Evolutionary conservation across 2,329 filamentous ascomycete species (phyloP), one percentile per base, ranked within the genome.

Genomic region (Stemphylium beticola): DNA sequence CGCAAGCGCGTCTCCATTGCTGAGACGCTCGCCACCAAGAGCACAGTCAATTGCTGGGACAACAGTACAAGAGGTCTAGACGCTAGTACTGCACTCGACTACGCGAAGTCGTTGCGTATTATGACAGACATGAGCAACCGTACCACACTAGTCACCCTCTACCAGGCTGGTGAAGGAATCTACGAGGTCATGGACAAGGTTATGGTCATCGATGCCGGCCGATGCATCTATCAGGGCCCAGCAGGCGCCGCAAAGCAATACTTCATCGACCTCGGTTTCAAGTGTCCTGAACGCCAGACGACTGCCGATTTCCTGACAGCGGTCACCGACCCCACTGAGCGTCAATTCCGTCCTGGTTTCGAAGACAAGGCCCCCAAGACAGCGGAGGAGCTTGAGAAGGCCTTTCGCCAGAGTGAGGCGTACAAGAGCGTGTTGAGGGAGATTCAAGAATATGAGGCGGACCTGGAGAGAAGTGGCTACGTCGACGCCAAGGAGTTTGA

Each of bases 31-130:
- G 87, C 89, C 4, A 88, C 88, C 4, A 68, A 68, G 52, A 71
- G 86, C 0, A 86, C 87, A 0, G 87, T 93, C 1, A 85, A 90
- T 31, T 88, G 87, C 58, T 93, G 89, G 88, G 90, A 93, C 64
- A 93, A 93, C 72, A 88, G 85, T 0, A 93, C 90, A 0, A 81
- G 90, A 42, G 91, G 91, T n/a, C 78, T 93, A 0, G 90, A 95
- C 68, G 87, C 89, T 1, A 90, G 87, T 1, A 93, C 90, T 0
- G 91, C 90, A 4, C 79, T 93, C 4, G 90, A 93, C 66, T 93
- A 91, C 64, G 88, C 87, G 9, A 87, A 87, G 68, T 90, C 88
- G 1, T 80, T 96, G 1, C 87, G 91, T 2, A 87, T 92, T 54
- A 90, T 92, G 85, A 93, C 91, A 3, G 88, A 92, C 57, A 84